phyloP scores from a whole-genome alignment of 2,329 filamentous ascomycete species.

The Zopfia rhizophila region DNA sequence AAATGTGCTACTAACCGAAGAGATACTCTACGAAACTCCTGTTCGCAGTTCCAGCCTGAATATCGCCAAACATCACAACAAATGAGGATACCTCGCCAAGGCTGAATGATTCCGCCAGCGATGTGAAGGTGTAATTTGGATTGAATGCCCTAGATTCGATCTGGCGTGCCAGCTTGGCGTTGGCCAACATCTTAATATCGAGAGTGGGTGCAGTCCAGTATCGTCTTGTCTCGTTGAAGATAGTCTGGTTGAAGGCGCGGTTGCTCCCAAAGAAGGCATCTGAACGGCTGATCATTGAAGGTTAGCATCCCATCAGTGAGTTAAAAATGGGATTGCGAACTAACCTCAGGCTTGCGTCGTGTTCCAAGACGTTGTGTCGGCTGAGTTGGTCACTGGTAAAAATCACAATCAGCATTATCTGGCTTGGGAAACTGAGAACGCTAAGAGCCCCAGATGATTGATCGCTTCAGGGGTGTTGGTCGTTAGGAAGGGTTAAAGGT shows the following conservation, averaged over 20 bases:
- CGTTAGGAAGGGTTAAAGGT: too few species aligned
- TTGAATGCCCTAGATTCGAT: slow-evolving; percentile 57
- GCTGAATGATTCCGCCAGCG: slow-evolving; percentile 55
- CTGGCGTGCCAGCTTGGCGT: slow-evolving; percentile 56
- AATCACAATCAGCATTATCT: too few species aligned
- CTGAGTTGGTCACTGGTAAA: slow-evolving; percentile 50
- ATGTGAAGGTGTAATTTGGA: slow-evolving; percentile 58
- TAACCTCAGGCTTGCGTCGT: slow-evolving; percentile 57
- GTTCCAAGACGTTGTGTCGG: slow-evolving; percentile 59
- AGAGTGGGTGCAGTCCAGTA: slow-evolving; percentile 58
- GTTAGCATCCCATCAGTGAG: background rate
- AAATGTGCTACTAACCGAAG: slow-evolving; percentile 52
- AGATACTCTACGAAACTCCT: slow-evolving; percentile 57
- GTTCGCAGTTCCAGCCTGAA: slow-evolving; percentile 52
- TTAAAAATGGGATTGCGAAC: background rate
- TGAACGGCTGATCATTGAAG: slow-evolving; percentile 49
- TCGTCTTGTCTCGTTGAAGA: slow-evolving; percentile 58
- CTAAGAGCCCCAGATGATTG: too few species aligned
- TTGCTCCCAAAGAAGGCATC: slow-evolving; percentile 62
- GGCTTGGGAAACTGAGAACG: too few species aligned
- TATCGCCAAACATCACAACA: slow-evolving; percentile 62
- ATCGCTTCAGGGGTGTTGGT: too few species aligned
- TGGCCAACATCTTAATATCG: slow-evolving; percentile 56
- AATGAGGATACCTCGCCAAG: slow-evolving; percentile 63
- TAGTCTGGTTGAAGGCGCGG: slow-evolving; percentile 61